Evolutionary conservation across 352 stramenopile genomes (phyloP), one percentile per base, ranked within the genome.

Genomic region (Phytophthora crassamura): DNA sequence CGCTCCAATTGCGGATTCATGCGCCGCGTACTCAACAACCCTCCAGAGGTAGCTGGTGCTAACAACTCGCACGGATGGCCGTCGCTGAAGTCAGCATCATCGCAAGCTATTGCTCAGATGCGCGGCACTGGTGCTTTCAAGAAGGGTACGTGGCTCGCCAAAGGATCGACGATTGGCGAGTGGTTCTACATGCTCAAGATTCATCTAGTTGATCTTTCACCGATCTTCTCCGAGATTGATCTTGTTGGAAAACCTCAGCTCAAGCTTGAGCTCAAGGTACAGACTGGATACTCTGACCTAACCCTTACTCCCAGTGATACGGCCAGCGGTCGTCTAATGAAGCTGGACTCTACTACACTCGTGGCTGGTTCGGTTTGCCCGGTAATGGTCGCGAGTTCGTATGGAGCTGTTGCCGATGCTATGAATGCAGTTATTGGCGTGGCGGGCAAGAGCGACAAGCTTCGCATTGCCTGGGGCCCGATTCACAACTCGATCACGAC

Each of bases 41-140:
- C 41, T 15, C 41, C 41, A 7, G 41, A 47, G 18, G 40, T 47
- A 4, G 40, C 16, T n/a, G n/a, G n/a, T n/a, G n/a, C n/a, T n/a
- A n/a, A n/a, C n/a, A n/a, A n/a, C n/a, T n/a, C n/a, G n/a, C 5
- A 48, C 10, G 41, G 18, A 0, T 48, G 41, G 18, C 41, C 41
- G 0, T 48, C 41, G 6, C 41, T 48, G 0, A 32, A 32, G 0
- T 22, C 11, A 6, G n/a, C 41, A 0, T 11, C 9, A 1, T 48
- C 41, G 10, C 41, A 48, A 47, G 41, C 41, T 16, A 32, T 47
- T 10, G 18, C 41, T 47, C 40, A 47, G 18, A 47, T 32, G 41
- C 41, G 40, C 8, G 40, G 16, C 5, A 47, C 40, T 2, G 40
- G 40, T 6, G 40, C 40, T 0, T 47, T 48, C 18, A 48, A 48